These are phyloP conservation scores for Discostella pseudostelligera DNA, from an alignment of 108 stramenopile genomes.

Conservation along the genomic window DNA sequence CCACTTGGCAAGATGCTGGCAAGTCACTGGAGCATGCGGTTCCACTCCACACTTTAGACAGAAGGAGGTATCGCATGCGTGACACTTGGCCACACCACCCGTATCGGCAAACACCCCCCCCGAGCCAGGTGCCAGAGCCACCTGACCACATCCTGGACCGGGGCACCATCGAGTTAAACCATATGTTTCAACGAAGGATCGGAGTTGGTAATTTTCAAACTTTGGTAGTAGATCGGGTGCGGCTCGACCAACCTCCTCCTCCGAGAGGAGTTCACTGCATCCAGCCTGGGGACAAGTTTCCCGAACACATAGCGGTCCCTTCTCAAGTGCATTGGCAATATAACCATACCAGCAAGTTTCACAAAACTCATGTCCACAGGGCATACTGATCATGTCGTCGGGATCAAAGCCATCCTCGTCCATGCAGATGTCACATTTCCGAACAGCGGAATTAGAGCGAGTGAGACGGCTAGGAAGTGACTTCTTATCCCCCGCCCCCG, in stretches of 20 bases:
- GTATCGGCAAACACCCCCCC: slow-evolving; percentile 64
- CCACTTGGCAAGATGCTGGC: slow-evolving; percentile 84
- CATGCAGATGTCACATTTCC: slow-evolving; percentile 60
- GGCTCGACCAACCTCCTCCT: slow-evolving; percentile 68
- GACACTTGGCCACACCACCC: slow-evolving; percentile 62
- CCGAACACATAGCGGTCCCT: slow-evolving; percentile 84
- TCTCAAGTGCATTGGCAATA: slow-evolving; percentile 69
- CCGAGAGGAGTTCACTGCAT: slow-evolving; percentile 86
- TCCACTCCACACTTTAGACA: slow-evolving; percentile 93
- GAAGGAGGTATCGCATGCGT: slow-evolving; percentile 74
- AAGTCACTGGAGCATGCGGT: slow-evolving; percentile 89
- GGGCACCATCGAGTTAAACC: slow-evolving; percentile 96
- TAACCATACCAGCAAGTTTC: slow-evolving; percentile 92
- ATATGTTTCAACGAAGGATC: slow-evolving; percentile 93
- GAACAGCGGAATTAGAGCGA: slow-evolving; percentile 11
- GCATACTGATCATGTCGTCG: slow-evolving; percentile 74
- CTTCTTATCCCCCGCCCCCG: slow-evolving; percentile 11
- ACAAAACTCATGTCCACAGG: slow-evolving; percentile 96
- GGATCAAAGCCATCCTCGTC: slow-evolving; percentile 73
- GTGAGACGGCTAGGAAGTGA: slow-evolving; percentile 11
- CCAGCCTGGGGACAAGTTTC: slow-evolving; percentile 88
- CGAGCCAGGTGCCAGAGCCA: slow-evolving; percentile 73
- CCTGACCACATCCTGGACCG: slow-evolving; percentile 89
- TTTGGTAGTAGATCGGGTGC: slow-evolving; percentile 60
- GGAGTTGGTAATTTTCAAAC: slow-evolving; percentile 81